Evolutionary conservation across 352 stramenopile species (phyloP).

Genomic region (Pseudoperonospora humuli): DNA sequence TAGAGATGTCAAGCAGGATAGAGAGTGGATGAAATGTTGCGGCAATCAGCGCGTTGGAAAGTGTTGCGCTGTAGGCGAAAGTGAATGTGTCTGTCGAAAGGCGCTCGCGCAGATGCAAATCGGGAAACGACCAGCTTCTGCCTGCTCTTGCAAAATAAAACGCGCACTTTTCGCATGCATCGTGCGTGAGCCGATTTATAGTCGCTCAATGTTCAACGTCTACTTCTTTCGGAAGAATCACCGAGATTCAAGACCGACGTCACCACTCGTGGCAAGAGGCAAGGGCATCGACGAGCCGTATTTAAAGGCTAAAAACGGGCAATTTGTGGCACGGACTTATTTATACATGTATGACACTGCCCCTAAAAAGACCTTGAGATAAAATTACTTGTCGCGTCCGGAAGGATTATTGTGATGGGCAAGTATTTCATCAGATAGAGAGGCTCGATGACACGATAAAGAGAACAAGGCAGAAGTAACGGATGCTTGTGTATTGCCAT

Average conservation of each 20-base stretch:
- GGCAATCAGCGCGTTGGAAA: not conserved
- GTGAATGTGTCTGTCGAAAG: not conserved
- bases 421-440: conserved; percentile 14
- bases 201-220: conserved; percentile 7
- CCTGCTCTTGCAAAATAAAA: conserved; percentile 4
- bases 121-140: not conserved
- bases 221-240: no score
- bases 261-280: not conserved
- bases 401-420: no score
- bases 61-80: not conserved
- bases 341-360: no score
- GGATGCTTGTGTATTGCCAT: no score
- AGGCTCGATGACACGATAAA: conserved; percentile 15
- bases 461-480: not conserved
- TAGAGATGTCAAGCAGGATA: conserved; percentile 1
- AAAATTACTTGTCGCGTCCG: no score
- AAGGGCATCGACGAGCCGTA: conserved; percentile 3
- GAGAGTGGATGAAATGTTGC: not conserved
- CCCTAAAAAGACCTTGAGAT: no score
- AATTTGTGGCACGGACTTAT: no score
- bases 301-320: no score
- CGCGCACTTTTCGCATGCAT: conserved; percentile 10
- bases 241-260: conserved; percentile 12
- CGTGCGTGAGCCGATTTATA: no score
- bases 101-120: no score